These are phyloP conservation scores for Scleromitrula shiraiana DNA, from an alignment of 2,329 filamentous ascomycete species.

Conservation along the genomic window DNA sequence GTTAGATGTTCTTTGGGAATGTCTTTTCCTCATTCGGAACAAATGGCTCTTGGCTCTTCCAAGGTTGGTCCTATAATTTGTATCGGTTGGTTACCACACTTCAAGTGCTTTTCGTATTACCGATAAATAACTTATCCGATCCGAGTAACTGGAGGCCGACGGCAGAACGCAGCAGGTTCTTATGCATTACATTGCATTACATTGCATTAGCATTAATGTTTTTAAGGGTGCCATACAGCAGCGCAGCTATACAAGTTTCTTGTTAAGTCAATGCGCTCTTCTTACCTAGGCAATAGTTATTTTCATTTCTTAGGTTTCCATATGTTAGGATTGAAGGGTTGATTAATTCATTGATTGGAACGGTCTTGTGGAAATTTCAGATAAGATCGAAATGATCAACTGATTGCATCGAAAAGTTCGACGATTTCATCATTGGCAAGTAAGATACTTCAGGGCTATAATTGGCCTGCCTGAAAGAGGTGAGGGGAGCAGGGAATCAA, in stretches of 20 bases:
- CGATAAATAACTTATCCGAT: background rate
- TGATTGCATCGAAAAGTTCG: too few species aligned
- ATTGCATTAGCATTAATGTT: too few species aligned
- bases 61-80: background rate
- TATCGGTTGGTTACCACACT: slow-evolving; percentile 1
- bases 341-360: background rate
- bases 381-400: slow-evolving; percentile 5
- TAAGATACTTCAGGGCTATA: too few species aligned
- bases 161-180: background rate
- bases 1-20: too few species aligned
- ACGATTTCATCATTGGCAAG: too few species aligned
- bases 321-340: background rate
- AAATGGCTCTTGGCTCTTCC: background rate
- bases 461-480: too few species aligned
- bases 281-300: too few species aligned
- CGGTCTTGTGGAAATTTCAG: background rate
- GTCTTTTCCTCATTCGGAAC: too few species aligned
- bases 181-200: slow-evolving; percentile 5
- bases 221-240: too few species aligned
- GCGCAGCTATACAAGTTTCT: too few species aligned
- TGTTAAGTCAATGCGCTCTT: too few species aligned
- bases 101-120: background rate
- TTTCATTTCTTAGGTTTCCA: too few species aligned
- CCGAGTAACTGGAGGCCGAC: background rate
- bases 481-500: background rate